These are phyloP conservation scores for Syzygium jambos DNA, from an alignment of 345 rosid species.

Conservation along the genomic window DNA sequence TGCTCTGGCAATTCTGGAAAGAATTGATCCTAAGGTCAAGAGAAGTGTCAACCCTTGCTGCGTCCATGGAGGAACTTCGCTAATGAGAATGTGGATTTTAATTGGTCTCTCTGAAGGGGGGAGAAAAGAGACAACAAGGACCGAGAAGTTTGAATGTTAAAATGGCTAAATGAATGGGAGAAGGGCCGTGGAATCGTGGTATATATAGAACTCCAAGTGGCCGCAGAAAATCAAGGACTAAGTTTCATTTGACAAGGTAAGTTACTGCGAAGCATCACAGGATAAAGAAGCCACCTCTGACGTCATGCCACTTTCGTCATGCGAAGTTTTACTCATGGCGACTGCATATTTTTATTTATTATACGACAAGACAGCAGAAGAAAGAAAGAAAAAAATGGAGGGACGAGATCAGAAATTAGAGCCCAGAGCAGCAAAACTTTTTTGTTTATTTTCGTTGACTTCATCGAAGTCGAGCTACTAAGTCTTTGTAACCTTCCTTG, in stretches of 20 bases:
- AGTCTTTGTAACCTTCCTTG: not conserved
- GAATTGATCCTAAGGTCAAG: conserved; percentile 54
- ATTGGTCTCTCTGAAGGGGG: not conserved
- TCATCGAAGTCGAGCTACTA: not conserved
- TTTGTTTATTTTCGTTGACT: not conserved
- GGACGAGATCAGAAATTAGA: not conserved
- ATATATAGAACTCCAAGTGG: not conserved
- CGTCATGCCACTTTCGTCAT: not conserved
- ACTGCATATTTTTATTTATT: not conserved
- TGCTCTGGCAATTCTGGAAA: conserved; percentile 6
- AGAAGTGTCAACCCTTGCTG: conserved; percentile 20
- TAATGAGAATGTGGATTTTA: not conserved
- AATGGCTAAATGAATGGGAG: not conserved
- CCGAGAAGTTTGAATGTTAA: not conserved
- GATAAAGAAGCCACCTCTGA: not conserved
- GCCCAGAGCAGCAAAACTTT: not conserved
- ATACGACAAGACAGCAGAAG: not conserved
- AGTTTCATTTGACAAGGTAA: not conserved
- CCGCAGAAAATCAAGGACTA: not conserved
- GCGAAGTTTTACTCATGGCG: not conserved
- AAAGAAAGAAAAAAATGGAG: not conserved
- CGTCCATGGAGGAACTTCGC: not conserved
- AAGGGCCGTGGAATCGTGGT: fast-evolving
- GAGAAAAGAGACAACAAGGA: not conserved
- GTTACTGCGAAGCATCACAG: not conserved